A percentile compares a stretch with the other conserved stretches of the same genome.
These are phyloP conservation scores for Chlorociboria aeruginascens DNA, from an alignment of 495 filamentous ascomycete genomes.

Conservation along the genomic window DNA sequence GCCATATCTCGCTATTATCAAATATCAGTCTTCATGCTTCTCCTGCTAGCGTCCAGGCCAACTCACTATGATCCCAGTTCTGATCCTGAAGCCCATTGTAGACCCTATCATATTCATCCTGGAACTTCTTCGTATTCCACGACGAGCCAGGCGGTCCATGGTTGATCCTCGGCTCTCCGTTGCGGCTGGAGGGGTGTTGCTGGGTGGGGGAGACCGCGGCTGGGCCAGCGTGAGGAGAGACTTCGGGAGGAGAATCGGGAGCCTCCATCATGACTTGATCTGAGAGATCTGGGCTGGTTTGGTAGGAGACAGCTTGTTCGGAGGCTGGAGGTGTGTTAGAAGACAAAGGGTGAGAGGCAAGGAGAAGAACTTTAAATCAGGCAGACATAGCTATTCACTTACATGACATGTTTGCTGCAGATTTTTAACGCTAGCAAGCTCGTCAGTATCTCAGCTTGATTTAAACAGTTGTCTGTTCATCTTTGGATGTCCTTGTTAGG, in stretches of 20 bases:
- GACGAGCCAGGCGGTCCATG: slow-evolving; percentile 16
- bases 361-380: neutral
- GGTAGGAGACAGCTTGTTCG: neutral
- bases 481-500: too few species aligned
- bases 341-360: neutral
- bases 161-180: slow-evolving; percentile 9
- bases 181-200: slow-evolving; percentile 1
- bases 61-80: slow-evolving; percentile 12
- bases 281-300: neutral
- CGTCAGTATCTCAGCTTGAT: too few species aligned
- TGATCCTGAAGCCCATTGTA: slow-evolving; percentile 8
- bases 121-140: slow-evolving; percentile 18
- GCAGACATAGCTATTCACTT: neutral
- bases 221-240: neutral
- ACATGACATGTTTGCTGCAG: too few species aligned
- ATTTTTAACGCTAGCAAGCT: too few species aligned
- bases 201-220: neutral
- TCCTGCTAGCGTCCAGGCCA: neutral
- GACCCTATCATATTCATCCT: slow-evolving; percentile 18
- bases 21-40: neutral
- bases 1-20: slow-evolving; percentile 12
- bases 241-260: slow-evolving; percentile 14
- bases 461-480: too few species aligned
- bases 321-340: neutral
- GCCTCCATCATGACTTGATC: slow-evolving; percentile 15